phyloP scores from a whole-genome alignment of 2,329 filamentous ascomycete genomes.

The Salinomyces thailandicus region DNA sequence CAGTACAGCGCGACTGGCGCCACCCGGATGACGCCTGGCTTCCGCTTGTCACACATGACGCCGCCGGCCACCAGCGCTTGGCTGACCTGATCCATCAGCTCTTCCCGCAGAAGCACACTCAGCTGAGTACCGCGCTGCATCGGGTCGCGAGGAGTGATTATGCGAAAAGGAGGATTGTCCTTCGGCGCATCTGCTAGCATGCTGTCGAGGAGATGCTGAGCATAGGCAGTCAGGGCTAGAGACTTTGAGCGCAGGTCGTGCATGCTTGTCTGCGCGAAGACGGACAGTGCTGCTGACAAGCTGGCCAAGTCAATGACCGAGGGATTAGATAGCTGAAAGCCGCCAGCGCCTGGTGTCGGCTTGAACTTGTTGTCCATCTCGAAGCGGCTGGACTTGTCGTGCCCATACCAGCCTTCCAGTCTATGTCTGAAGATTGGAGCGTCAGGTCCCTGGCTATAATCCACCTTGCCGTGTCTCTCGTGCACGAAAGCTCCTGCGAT shows the following conservation, averaged over 20 bases:
- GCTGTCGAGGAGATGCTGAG: constrained; percentile 53
- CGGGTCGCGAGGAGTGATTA: constrained; percentile 60
- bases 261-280: constrained; percentile 66
- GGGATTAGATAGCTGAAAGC: constrained; percentile 78
- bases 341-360: constrained; percentile 65
- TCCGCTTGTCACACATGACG: constrained; percentile 71
- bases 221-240: constrained; percentile 62
- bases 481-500: constrained; percentile 77
- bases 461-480: constrained; percentile 55
- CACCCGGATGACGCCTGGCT: constrained; percentile 73
- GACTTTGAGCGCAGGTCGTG: constrained; percentile 58
- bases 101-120: constrained; percentile 58
- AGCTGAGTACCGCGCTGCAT: constrained; percentile 49
- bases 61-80: constrained; percentile 54
- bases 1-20: constrained; percentile 80
- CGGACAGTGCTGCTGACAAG: constrained; percentile 47
- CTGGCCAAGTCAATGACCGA: constrained; percentile 66
- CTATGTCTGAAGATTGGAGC: constrained; percentile 49
- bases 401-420: constrained; percentile 77
- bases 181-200: constrained; percentile 8
- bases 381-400: constrained; percentile 65
- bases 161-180: constrained; percentile 27
- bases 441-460: constrained; percentile 10
- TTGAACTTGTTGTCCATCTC: constrained; percentile 71
- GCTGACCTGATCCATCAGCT: constrained; percentile 58